Evolutionary conservation across 2,329 filamentous ascomycete genomes (phyloP), one percentile per base, ranked within the genome.

Genomic region (Dactylellina drechsleri): DNA sequence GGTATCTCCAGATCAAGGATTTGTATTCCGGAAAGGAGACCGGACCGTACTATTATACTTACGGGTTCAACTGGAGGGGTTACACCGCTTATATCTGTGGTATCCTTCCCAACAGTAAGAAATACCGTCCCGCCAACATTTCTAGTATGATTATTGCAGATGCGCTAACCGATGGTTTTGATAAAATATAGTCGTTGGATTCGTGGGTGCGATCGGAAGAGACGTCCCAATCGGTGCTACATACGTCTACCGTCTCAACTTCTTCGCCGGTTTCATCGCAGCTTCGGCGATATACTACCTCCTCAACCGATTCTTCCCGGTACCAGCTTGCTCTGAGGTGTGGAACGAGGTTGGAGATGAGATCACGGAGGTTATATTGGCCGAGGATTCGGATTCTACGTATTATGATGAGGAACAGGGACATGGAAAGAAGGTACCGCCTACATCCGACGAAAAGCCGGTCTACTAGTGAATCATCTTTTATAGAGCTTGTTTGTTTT

Each of bases 241-340:
- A 0, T 96, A 96, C 80, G 88, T 97, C 73, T 97, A 96, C 84
- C 91, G 93, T 77, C 80, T 97, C 79, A 97, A 97, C 82, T 97
- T 93, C 84, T 96, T 97, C 81, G 87, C 87, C 50, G 93, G 93
- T 0, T 93, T 96, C 80, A 84, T 92, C 54, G 86, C 96, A 10
- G 87, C 92, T 0, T 84, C 84, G 0, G 80, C 77, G 0, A 82
- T 89, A 6, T 97, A 97, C 82, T 96, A 87, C 83, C 65, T 81
- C 0, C 84, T 96, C 0, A 93, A 90, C 81, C 86, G 83, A 70
- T 40, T 93, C 26, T 91, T 83, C 76, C 92, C 92, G 0, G 82
- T 97, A 0, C 90, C 91, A 0, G 92, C 90, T 0, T 89, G 86
- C 3, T 93, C 91, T 80, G 86, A 90, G 10, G 84, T 81, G 6